These are phyloP conservation scores for Zygosaccharomyces gambellarensis DNA, from an alignment of 805 yeast species.

Conservation along the genomic window DNA sequence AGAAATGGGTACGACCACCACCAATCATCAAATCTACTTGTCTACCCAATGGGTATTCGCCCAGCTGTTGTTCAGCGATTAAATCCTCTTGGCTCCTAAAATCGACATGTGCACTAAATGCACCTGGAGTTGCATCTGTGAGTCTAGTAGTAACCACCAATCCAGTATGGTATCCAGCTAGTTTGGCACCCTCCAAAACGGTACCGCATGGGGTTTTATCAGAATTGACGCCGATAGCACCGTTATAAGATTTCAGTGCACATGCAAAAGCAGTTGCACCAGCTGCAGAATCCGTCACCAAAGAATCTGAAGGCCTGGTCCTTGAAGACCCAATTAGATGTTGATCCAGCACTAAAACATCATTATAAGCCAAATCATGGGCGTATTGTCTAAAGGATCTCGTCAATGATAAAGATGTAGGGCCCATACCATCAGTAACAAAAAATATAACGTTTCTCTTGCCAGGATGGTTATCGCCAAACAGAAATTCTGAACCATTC, in stretches of 20 bases:
- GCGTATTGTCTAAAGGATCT: slow-evolving; percentile 63
- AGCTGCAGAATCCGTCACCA: slow-evolving; percentile 93
- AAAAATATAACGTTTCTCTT: slow-evolving; percentile 79
- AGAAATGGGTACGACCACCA: slow-evolving; percentile 85
- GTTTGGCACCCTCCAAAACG: slow-evolving; percentile 78
- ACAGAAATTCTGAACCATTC: not conserved
- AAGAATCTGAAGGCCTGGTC: slow-evolving; percentile 70
- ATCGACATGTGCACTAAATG: slow-evolving; percentile 76
- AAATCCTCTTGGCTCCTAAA: slow-evolving; percentile 72
- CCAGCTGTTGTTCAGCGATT: slow-evolving; percentile 85
- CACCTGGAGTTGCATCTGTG: slow-evolving; percentile 94
- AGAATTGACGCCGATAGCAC: slow-evolving; percentile 84
- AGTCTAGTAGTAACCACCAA: slow-evolving; percentile 87
- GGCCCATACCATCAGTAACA: slow-evolving; percentile 96
- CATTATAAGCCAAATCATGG: slow-evolving; percentile 45
- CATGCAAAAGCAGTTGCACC: slow-evolving; percentile 95
- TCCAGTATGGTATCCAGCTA: slow-evolving; percentile 78
- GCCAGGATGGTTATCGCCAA: not conserved
- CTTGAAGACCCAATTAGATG: slow-evolving; percentile 78
- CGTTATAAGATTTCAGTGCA: slow-evolving; percentile 77
- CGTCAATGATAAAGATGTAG: slow-evolving; percentile 75
- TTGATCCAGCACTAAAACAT: slow-evolving; percentile 57
- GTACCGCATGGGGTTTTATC: slow-evolving; percentile 77
- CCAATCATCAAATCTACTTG: slow-evolving; percentile 82
- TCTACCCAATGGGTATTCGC: slow-evolving; percentile 72